Evolutionary conservation across 75 land plant species (phyloP), one percentile per base, ranked within the genome.

Genomic region (Sequoiadendron giganteum): DNA sequence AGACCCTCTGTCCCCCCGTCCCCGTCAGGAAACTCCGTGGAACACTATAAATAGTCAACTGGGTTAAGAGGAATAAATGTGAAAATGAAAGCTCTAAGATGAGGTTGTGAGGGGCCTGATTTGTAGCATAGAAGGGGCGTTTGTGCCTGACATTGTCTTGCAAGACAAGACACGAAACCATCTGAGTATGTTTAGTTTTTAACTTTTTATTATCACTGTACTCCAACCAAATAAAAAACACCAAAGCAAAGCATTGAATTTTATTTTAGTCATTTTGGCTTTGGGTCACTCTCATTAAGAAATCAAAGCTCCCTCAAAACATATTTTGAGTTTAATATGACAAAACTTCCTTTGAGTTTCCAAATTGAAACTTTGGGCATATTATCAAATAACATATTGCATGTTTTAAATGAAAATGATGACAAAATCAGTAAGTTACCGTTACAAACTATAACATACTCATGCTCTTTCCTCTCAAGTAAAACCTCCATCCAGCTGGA

Each of bases 401-500:
- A 75, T 75, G 1, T 34, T 75, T 75, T 75, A 34, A 34, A 34
- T 75, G 77, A 75, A 34, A 75, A 75, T 75, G 39, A 75, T 75
- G 38, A 34, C 13, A 75, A 75, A 32, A 75, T 10, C 77, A 32
- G 77, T 75, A 75, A 25, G 77, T 75, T 75, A 34, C 77, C 39
- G 2, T 75, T 32, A 32, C 28, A 11, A 54, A 54, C 5, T 39
- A 85, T 16, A 85, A 88, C 70, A 72, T 89, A 95, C 97, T 94
- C 90, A 86, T 90, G 92, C 47, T 72, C 32, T 42, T 87, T 86
- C 85, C 90, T 91, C 55, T 90, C 90, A 65, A 97, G 87, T 93
- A 95, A 92, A 30, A 94, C 97, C 89, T 97, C 98, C 98, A 93
- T 92, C 99, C 98, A 97, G 52, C 94, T 88, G 42, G 95, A 97